Base-by-base conservation (phyloP, 2,329 filamentous ascomycete species). In the Penicillium verrucosum region DNA sequence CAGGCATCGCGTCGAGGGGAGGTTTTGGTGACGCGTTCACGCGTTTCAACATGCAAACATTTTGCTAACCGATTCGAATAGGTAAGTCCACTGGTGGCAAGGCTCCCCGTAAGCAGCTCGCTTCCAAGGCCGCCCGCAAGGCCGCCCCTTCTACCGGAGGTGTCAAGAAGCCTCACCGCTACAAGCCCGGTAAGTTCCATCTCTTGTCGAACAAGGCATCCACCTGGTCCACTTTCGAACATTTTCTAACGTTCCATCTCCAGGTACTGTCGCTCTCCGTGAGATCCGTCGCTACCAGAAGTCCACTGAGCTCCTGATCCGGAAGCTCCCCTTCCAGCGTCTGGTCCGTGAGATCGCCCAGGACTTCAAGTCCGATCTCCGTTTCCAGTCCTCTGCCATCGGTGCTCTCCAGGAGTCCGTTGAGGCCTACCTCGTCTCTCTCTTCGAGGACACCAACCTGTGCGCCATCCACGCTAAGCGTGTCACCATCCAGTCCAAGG, bases 391-490 rank as follows among this genome's bases (percentile, higher is more conserved):
- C 25, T 96, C 93, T 45, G 94, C 94, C 77, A 97, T 99, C 75
- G 90, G 91, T 73, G 94, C 94, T 65, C 88, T 99, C 40, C 93
- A 99, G 82, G 94, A 99, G 84, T 96, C 94, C 54, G 92, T 96
- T 66, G 94, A 99, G 84, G 96, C 94, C 2, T 97, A 97, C 82
- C 89, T 99, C 72, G 92, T 97, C 79, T 96, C 92, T 43, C 88
- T 97, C 65, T 97, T 97, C 71, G 92, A 97, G 80, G 93, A 97
- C 77, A 97, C 93, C 81, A 97, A 97, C 83, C 82, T 96, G 51
- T 97, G 93, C 81, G 93, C 94, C 74, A 96, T 97, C 78, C 94
- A 97, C 81, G 93, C 94, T 80, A 97, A 97, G 87, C 92, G 94
- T 82, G 94, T 97, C 74, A 97, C 93, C 73, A 97, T 97, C 80